Evolutionary conservation across 2,329 filamentous ascomycete species (phyloP).

Genomic region (Curvularia lunata): DNA sequence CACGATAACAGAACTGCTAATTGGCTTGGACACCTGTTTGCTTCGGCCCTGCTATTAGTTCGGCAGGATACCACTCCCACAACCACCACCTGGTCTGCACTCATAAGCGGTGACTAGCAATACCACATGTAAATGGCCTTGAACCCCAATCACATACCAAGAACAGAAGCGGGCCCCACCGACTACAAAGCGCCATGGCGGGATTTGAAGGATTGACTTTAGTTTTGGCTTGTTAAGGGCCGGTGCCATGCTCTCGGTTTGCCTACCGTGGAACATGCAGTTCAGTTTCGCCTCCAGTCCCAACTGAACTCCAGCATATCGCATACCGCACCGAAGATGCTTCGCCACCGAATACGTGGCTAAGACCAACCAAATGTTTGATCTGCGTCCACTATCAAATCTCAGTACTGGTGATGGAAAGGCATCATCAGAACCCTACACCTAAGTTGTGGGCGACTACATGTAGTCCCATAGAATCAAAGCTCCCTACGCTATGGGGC

Average conservation of each 20-base stretch:
- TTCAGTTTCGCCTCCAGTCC: background rate
- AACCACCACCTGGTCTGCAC: background rate
- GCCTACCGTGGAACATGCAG: conserved; percentile 1
- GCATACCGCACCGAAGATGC: background rate
- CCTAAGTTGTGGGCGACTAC: background rate
- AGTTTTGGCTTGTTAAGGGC: background rate
- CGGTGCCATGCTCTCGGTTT: background rate
- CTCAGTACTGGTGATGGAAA: background rate
- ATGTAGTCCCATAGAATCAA: background rate
- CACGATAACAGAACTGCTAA: background rate
- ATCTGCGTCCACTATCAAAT: background rate
- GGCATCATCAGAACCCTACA: background rate
- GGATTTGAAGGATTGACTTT: background rate
- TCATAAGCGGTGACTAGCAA: background rate
- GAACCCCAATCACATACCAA: background rate
- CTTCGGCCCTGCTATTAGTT: background rate
- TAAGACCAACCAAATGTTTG: background rate
- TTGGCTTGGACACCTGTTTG: background rate
- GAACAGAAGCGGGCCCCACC: background rate
- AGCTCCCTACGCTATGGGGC: background rate
- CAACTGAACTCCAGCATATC: conserved; percentile 1
- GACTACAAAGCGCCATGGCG: too few species aligned
- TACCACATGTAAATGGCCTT: too few species aligned
- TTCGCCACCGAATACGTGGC: background rate
- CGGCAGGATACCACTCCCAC: background rate